Conservation (phyloP, 2,329 filamentous ascomycete species). For the Ploettnerulaceae sp. region DNA sequence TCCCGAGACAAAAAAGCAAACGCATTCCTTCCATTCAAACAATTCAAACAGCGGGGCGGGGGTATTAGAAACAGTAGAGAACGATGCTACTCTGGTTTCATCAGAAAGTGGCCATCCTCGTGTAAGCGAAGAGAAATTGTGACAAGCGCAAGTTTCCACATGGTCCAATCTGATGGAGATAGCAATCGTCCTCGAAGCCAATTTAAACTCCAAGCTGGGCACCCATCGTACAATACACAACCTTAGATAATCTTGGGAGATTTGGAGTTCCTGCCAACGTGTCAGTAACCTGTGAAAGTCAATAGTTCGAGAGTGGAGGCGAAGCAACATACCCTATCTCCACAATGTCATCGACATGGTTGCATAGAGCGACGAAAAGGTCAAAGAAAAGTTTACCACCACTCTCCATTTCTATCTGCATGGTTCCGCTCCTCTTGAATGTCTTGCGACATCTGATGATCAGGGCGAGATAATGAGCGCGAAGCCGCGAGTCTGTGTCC, state of each 20-base stretch:
- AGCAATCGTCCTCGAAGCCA: conserved; percentile 33
- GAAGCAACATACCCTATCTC: conserved; percentile 57
- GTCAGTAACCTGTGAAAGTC: conserved; percentile 22
- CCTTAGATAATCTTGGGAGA: conserved; percentile 50
- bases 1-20: conserved; percentile 29
- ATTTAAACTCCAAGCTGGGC: conserved; percentile 31
- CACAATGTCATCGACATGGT: conserved; percentile 94
- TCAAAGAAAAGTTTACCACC: conserved; percentile 94
- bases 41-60: conserved; percentile 30
- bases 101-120: conserved; percentile 45
- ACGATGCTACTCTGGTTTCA: conserved; percentile 36
- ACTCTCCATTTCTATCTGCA: conserved; percentile 97
- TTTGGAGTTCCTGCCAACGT: conserved; percentile 42
- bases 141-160: conserved; percentile 30
- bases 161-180: conserved; percentile 37
- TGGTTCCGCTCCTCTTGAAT: conserved; percentile 96
- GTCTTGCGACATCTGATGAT: conserved; percentile 97
- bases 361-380: conserved; percentile 96
- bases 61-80: conserved; percentile 37
- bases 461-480: conserved; percentile 94
- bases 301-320: conserved; percentile 19
- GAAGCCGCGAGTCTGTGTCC: conserved; percentile 84
- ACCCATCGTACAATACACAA: conserved; percentile 29
- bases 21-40: conserved; percentile 29
- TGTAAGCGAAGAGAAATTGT: conserved; percentile 37